Conservation (phyloP, 208 protist species). For the Wallacemonas sp. region DNA sequence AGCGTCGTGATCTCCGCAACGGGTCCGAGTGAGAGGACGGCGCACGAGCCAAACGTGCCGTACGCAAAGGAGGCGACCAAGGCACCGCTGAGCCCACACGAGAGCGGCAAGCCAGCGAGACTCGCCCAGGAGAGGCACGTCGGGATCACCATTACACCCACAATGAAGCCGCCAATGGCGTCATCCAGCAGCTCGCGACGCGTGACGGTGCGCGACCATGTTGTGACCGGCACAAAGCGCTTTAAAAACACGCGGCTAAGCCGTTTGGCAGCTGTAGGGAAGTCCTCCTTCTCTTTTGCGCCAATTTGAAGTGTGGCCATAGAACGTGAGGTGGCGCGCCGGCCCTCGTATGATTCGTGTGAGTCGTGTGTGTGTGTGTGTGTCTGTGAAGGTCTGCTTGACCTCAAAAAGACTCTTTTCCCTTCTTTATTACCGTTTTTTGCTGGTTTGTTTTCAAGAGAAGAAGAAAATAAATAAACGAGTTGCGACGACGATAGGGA, state of each 20-base stretch:
- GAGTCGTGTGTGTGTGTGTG: too few relatives aligned
- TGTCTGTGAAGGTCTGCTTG: too few relatives aligned
- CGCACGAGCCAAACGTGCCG: constrained; percentile 48
- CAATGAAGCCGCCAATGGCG: constrained; percentile 45
- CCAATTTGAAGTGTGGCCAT: background rate
- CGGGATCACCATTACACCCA: constrained; percentile 58
- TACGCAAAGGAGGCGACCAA: constrained; percentile 45
- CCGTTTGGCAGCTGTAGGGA: background rate
- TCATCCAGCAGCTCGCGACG: constrained; percentile 22
- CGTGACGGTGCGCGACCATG: constrained; percentile 35
- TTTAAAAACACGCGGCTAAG: constrained; percentile 17
- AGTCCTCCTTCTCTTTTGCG: constrained; percentile 9
- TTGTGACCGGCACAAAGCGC: constrained; percentile 39
- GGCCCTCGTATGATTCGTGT: too few relatives aligned
- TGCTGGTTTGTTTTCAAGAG: too few relatives aligned
- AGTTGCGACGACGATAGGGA: too few relatives aligned
- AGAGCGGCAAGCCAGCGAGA: constrained; percentile 36
- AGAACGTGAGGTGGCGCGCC: too few relatives aligned
- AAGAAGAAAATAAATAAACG: too few relatives aligned
- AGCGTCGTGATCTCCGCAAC: constrained; percentile 57
- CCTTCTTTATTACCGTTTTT: too few relatives aligned
- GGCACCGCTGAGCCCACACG: constrained; percentile 42
- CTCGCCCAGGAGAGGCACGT: constrained; percentile 52
- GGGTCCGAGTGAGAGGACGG: constrained; percentile 40
- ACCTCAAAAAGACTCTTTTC: too few relatives aligned